Percentiles rank a stretch among this genome's conserved stretches.
phyloP scores from a whole-genome alignment of 441 rosid genomes.

The Pelargonium exstipulatum region DNA sequence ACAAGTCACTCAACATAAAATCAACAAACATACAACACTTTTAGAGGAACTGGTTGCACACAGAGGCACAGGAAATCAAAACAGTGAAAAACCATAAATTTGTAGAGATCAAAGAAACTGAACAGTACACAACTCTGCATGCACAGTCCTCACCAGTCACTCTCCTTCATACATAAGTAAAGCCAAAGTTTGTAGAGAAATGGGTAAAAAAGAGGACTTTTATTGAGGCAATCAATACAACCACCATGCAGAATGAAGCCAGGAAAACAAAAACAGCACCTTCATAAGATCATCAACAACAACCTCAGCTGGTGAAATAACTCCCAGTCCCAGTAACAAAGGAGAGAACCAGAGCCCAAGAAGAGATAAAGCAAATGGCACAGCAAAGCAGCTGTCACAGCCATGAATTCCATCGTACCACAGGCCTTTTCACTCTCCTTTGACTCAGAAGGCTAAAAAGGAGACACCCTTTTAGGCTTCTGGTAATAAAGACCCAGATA shows the following conservation, averaged over 20 bases:
- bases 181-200: conserved; percentile 18
- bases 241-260: not conserved
- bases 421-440: conserved; percentile 23
- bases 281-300: conserved; percentile 29
- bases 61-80: not conserved
- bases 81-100: conserved; percentile 12
- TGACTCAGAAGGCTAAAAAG: conserved; percentile 22
- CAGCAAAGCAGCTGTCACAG: conserved; percentile 33
- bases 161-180: conserved; percentile 14
- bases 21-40: too few species aligned
- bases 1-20: not conserved
- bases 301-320: conserved; percentile 33
- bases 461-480: conserved; percentile 24
- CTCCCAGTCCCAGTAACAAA: conserved; percentile 37
- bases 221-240: conserved; percentile 20
- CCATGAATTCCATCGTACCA: conserved; percentile 34
- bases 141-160: conserved; percentile 13
- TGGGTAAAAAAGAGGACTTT: conserved; percentile 16
- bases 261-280: conserved; percentile 10
- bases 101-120: not conserved
- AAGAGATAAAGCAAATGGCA: conserved; percentile 23
- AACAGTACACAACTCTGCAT: conserved; percentile 2
- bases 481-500: conserved; percentile 27
- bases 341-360: conserved; percentile 33
- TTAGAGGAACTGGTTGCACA: too few species aligned